A percentile compares a stretch with the other conserved stretches of the same genome.
phyloP scores from a whole-genome alignment of 2,329 filamentous ascomycete genomes.

The Fusarium siculi region DNA sequence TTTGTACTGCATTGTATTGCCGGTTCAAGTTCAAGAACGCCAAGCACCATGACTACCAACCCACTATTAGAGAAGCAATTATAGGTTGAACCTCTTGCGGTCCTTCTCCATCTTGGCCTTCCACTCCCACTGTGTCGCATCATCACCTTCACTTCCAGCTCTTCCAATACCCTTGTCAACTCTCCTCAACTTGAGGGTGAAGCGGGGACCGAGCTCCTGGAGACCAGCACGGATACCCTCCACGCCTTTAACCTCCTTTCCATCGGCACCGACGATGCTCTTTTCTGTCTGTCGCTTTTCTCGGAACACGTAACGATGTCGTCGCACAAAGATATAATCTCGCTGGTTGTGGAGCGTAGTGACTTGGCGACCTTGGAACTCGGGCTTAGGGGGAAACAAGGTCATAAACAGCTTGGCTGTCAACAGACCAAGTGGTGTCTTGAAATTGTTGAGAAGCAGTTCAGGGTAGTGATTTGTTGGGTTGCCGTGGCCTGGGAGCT shows the following conservation, averaged over 20 bases:
- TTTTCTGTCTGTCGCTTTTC: constrained; percentile 91
- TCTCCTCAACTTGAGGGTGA: constrained; percentile 81
- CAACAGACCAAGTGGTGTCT: constrained; percentile 88
- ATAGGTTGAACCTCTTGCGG: constrained; percentile 93
- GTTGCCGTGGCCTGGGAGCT: constrained; percentile 87
- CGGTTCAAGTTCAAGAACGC: constrained; percentile 26
- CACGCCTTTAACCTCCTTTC: constrained; percentile 84
- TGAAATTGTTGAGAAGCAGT: constrained; percentile 92
- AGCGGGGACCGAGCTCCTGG: constrained; percentile 87
- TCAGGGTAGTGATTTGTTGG: constrained; percentile 92
- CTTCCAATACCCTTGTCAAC: constrained; percentile 88
- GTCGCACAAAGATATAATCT: constrained; percentile 92
- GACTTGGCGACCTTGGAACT: constrained; percentile 87
- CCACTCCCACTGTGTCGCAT: constrained; percentile 95
- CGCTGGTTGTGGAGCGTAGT: constrained; percentile 94
- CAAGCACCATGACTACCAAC: constrained; percentile 11
- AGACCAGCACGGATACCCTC: constrained; percentile 87
- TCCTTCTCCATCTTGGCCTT: constrained; percentile 95
- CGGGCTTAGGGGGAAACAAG: constrained; percentile 76
- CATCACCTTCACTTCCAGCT: constrained; percentile 73
- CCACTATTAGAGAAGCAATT: constrained; percentile 38
- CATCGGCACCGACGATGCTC: constrained; percentile 82
- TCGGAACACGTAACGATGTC: constrained; percentile 92
- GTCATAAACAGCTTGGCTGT: constrained; percentile 82
- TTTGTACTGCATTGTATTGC: constrained; percentile 11